phyloP scores from a whole-genome alignment of 495 filamentous ascomycete genomes.

The Lophiostoma macrostomum region DNA sequence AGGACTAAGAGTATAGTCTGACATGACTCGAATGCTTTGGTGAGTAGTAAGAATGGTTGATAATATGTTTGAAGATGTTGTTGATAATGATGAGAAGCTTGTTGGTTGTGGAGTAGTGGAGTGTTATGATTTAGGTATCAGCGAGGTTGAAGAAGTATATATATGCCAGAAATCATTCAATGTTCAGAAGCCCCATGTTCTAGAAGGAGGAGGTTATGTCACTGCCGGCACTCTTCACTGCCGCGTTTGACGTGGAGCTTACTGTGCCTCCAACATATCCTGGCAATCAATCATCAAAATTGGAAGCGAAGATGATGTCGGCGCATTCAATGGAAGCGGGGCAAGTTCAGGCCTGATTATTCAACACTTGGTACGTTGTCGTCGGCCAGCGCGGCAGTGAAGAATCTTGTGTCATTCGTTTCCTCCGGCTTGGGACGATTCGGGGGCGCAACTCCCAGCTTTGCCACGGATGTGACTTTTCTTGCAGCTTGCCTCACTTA shows the following conservation, averaged over 20 bases:
- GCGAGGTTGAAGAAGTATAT: slow-evolving; percentile 4
- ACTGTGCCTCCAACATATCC: slow-evolving; percentile 26
- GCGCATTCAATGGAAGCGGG: too few species aligned
- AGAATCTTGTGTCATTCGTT: slow-evolving; percentile 1
- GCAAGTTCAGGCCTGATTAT: too few species aligned
- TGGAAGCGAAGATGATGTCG: too few species aligned
- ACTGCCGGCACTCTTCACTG: neutral
- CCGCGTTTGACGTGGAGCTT: too few species aligned
- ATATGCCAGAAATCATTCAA: slow-evolving; percentile 1
- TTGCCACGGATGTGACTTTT: slow-evolving; percentile 14
- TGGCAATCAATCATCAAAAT: too few species aligned
- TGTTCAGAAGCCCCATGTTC: neutral
- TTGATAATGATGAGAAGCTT: neutral
- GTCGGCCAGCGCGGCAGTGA: slow-evolving; percentile 4
- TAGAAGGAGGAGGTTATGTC: neutral
- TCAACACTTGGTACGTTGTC: too few species aligned
- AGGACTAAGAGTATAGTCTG: slow-evolving; percentile 11
- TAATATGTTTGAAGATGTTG: neutral
- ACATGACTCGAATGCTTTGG: too few species aligned
- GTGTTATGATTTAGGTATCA: neutral
- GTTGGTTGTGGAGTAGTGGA: neutral
- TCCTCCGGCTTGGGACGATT: neutral
- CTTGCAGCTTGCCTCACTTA: neutral
- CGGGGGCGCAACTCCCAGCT: neutral
- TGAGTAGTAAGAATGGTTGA: neutral